These are phyloP conservation scores for Globisporangium paroecandrum DNA, from an alignment of 352 stramenopile genomes.

Conservation along the genomic window DNA sequence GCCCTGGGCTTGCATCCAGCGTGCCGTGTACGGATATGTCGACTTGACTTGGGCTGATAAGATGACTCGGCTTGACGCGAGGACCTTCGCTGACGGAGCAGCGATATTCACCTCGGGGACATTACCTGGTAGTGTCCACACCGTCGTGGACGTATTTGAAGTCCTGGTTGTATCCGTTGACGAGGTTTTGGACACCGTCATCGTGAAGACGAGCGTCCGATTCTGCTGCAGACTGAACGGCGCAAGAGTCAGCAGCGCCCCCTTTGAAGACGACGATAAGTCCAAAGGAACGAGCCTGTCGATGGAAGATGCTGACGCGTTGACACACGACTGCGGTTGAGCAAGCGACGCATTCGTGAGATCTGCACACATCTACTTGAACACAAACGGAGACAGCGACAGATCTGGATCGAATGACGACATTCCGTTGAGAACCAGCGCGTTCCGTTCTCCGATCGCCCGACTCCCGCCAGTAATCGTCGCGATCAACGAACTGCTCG, in stretches of 20 bases:
- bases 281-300: conserved; percentile 17
- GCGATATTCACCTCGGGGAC: conserved; percentile 39
- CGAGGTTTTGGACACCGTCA: conserved; percentile 35
- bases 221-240: conserved; percentile 42
- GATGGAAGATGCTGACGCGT: conserved; percentile 18
- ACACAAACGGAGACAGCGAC: conserved; percentile 32
- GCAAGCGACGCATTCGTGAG: conserved; percentile 30
- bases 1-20: conserved; percentile 57
- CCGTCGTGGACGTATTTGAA: conserved; percentile 21
- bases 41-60: conserved; percentile 41
- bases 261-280: conserved; percentile 11
- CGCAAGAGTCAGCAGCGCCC: conserved; percentile 28
- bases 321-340: conserved; percentile 18
- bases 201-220: conserved; percentile 42
- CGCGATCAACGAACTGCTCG: conserved; percentile 33
- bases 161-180: not conserved
- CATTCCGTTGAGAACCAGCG: conserved; percentile 47
- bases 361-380: conserved; percentile 53
- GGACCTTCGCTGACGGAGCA: conserved; percentile 37
- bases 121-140: conserved; percentile 51
- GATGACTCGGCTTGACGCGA: conserved; percentile 36
- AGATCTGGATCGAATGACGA: conserved; percentile 49
- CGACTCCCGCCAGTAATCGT: conserved; percentile 41
- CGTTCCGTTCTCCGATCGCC: conserved; percentile 44
- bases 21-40: conserved; percentile 53